Base-by-base conservation (phyloP, 352 stramenopile genomes). In the Phytophthora fragariaefolia region DNA sequence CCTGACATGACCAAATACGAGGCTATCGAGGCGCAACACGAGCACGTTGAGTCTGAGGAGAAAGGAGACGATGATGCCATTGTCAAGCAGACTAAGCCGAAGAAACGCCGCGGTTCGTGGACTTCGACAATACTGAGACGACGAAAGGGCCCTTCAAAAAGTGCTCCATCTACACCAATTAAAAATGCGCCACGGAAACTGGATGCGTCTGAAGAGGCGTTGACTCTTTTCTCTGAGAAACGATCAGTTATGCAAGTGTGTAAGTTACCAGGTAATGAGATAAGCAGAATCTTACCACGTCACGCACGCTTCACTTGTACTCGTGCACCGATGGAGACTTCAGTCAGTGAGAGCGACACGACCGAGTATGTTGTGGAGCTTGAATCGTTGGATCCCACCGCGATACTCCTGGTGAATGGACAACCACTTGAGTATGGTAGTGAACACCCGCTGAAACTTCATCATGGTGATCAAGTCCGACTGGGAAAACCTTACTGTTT, bases 381-480 rank as follows among this genome's bases (percentile, higher is more conserved):
- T 9, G 73, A 85, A 50, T 54, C 67, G 8, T 23, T 83, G 20
- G 60, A 85, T 8, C 58, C 62, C 2, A 73, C 43, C 13, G 78
- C 69, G 17, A 67, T 76, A 23, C 60, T 88, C 6, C 17, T 77
- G 6, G 54, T 89, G 24, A 91, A 89, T 61, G 72, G 75, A 1
- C 50, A 53, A 0, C 45, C 55, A 3, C 24, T 87, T 8, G 47
- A 71, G 13, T 63, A 69, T 3, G 36, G 45, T 2, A 60, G 62
- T 6, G 55, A 58, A 28, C 28, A 40, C 1, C 32, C 34, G 9
- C 58, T 55, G 10, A 67, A 74, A 17, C 51, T 91, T 8, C 68
- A 75, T 50, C 78, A 91, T 43, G 77, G 80, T 3, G 82, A 89
- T 26, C 71, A 74, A 26, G 62, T 91, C 26, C 71, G 74, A 26